Conservation (phyloP, 768 basidiomycete genomes). For the Pseudohyphozyma bogoriensis region DNA sequence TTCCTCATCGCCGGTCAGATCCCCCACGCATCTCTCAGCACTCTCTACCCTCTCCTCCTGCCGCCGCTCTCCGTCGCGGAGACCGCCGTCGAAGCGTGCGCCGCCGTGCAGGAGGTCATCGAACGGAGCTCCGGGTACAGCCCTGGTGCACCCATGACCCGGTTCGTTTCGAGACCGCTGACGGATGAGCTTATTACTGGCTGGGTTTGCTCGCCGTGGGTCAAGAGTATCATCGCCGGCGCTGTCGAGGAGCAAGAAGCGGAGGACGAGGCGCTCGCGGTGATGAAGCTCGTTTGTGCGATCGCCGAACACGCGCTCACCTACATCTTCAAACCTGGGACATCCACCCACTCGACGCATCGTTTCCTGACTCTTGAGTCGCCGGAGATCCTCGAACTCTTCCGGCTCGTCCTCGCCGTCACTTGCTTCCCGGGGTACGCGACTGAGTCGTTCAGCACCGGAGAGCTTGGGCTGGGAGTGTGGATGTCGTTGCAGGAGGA, state of each 20-base stretch:
- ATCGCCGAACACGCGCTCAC: slow-evolving; percentile 27
- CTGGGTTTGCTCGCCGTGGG: slow-evolving; percentile 5
- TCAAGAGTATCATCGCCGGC: not conserved
- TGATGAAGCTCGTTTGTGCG: slow-evolving; percentile 28
- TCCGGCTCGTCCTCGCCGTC: slow-evolving; percentile 23
- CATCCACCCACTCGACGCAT: not conserved
- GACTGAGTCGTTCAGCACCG: slow-evolving; percentile 18
- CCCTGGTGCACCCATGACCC: slow-evolving; percentile 3
- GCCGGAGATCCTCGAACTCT: slow-evolving; percentile 9
- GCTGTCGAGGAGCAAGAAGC: slow-evolving; percentile 8
- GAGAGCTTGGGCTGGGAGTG: slow-evolving; percentile 12
- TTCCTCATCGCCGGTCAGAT: slow-evolving; percentile 27
- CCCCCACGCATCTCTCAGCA: slow-evolving; percentile 19
- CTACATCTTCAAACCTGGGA: slow-evolving; percentile 17
- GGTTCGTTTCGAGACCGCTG: slow-evolving; percentile 14
- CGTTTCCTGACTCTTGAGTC: slow-evolving; percentile 6
- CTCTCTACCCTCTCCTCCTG: slow-evolving; percentile 30
- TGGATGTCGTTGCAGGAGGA: slow-evolving; percentile 32
- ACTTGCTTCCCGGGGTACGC: slow-evolving; percentile 27
- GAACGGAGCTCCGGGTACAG: slow-evolving; percentile 20
- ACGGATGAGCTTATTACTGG: slow-evolving; percentile 7
- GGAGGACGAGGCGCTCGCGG: slow-evolving; percentile 21
- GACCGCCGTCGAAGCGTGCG: slow-evolving; percentile 12
- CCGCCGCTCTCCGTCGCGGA: slow-evolving; percentile 16
- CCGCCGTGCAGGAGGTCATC: slow-evolving; percentile 30